Conservation (phyloP, 2,329 filamentous ascomycete species). For the Penicillium sp. region DNA sequence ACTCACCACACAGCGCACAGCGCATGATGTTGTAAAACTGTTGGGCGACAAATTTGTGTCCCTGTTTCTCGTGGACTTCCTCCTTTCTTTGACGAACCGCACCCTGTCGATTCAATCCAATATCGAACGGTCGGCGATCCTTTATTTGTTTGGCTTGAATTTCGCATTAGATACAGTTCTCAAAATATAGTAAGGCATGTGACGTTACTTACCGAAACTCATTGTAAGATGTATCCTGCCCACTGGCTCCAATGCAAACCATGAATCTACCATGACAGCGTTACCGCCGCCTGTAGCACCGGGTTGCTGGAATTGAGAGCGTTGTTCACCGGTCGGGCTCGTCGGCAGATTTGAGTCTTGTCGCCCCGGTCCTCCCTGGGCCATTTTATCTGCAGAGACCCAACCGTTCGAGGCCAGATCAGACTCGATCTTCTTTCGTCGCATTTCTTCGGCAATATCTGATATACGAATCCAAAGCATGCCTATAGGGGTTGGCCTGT, state of each 20-base stretch:
- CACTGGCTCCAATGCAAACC: conserved; percentile 95
- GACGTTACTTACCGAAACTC: conserved; percentile 62
- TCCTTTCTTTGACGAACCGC: conserved; percentile 97
- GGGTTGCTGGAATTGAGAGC: conserved; percentile 20
- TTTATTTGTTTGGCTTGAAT: conserved; percentile 72
- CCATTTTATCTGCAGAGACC: conserved; percentile 97
- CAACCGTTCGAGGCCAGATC: conserved; percentile 93
- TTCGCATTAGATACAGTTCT: conserved; percentile 17
- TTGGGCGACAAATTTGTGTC: conserved; percentile 97
- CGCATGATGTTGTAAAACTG: conserved; percentile 99
- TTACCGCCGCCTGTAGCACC: conserved; percentile 1
- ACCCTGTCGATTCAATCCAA: conserved; percentile 89
- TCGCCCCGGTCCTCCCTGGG: conserved; percentile 55
- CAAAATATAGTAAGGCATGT: background rate
- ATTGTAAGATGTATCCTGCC: conserved; percentile 88
- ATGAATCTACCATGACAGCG: conserved; percentile 67
- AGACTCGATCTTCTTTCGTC: conserved; percentile 92
- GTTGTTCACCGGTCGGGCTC: conserved; percentile 20
- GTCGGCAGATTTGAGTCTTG: conserved; percentile 40
- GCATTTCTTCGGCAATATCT: conserved; percentile 95
- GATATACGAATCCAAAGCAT: conserved; percentile 96
- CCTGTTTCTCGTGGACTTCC: conserved; percentile 96
- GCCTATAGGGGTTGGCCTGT: conserved; percentile 86
- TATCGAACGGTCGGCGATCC: conserved; percentile 75
- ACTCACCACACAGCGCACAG: conserved; percentile 94